A percentile compares a stretch with the other conserved stretches of the same genome.
Conservation (phyloP, 345 rosid species). For the Lumnitzera racemosa region DNA sequence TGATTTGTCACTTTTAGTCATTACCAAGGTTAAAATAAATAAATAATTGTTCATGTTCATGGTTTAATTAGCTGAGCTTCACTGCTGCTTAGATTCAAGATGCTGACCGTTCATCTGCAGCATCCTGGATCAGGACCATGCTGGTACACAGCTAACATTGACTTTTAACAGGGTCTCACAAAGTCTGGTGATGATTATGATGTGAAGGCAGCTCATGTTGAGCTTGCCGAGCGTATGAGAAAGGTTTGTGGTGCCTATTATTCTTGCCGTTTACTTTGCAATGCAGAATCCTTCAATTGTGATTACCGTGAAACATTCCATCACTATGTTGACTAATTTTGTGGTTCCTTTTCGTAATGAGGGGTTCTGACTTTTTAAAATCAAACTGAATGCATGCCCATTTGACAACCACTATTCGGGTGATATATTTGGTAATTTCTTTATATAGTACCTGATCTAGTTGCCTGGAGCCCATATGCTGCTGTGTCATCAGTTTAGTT, state of each 20-base stretch:
- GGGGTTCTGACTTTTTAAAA: too few relatives aligned
- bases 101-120: too few relatives aligned
- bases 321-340: slow-evolving; percentile 1
- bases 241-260: slow-evolving; percentile 45
- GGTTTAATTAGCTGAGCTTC: slow-evolving; percentile 5
- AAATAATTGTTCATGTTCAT: slow-evolving; percentile 4
- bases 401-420: too few relatives aligned
- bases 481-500: too few relatives aligned
- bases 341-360: neutral
- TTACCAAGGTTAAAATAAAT: slow-evolving; percentile 58
- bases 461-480: too few relatives aligned
- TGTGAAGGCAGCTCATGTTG: slow-evolving; percentile 93
- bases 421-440: too few relatives aligned
- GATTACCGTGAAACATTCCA: neutral
- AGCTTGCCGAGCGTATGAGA: slow-evolving; percentile 99
- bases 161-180: slow-evolving; percentile 67
- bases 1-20: slow-evolving; percentile 95
- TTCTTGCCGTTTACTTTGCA: slow-evolving; percentile 1
- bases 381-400: too few relatives aligned
- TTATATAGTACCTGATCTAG: too few relatives aligned
- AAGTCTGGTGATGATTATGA: slow-evolving; percentile 95
- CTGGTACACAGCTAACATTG: slow-evolving; percentile 10
- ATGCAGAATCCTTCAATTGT: neutral
- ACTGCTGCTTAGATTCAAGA: neutral
- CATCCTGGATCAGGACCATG: neutral